These are phyloP conservation scores for Boletus speciosus DNA, from an alignment of 768 basidiomycete genomes.

Conservation along the genomic window DNA sequence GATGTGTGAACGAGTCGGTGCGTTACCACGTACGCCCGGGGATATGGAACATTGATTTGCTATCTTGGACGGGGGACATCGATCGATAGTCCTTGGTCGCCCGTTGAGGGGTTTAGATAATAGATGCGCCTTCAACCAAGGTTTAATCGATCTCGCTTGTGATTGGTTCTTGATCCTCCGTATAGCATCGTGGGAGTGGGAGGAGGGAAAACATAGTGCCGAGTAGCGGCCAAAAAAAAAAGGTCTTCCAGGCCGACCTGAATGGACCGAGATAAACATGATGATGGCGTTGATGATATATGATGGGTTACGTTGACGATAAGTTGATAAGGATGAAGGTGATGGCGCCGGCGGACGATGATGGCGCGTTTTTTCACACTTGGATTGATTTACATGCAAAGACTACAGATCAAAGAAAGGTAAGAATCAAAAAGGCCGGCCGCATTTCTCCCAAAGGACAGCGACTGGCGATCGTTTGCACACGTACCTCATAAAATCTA, in stretches of 20 bases:
- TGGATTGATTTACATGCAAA: neutral
- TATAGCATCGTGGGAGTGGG: constrained; percentile 13
- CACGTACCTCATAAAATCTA: constrained; percentile 5
- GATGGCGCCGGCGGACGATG: neutral
- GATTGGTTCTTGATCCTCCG: constrained; percentile 4
- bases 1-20: neutral
- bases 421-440: neutral
- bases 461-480: neutral
- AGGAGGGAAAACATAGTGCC: constrained; percentile 7
- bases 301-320: neutral
- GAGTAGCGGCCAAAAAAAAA: constrained; percentile 4
- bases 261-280: constrained; percentile 15
- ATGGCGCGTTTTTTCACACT: neutral
- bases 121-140: constrained; percentile 5
- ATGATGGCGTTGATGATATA: constrained; percentile 3
- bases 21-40: neutral
- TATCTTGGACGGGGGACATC: neutral
- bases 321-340: neutral
- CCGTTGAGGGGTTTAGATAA: constrained; percentile 1
- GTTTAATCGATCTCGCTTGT: constrained; percentile 16
- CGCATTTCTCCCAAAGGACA: neutral
- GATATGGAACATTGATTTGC: constrained; percentile 1
- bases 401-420: neutral
- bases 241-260: neutral
- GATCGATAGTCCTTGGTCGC: constrained; percentile 9